Percentiles rank a stretch among this genome's conserved stretches.
These are phyloP conservation scores for Scutellaria baicalensis DNA, from an alignment of 257 asterid genomes.

Conservation along the genomic window DNA sequence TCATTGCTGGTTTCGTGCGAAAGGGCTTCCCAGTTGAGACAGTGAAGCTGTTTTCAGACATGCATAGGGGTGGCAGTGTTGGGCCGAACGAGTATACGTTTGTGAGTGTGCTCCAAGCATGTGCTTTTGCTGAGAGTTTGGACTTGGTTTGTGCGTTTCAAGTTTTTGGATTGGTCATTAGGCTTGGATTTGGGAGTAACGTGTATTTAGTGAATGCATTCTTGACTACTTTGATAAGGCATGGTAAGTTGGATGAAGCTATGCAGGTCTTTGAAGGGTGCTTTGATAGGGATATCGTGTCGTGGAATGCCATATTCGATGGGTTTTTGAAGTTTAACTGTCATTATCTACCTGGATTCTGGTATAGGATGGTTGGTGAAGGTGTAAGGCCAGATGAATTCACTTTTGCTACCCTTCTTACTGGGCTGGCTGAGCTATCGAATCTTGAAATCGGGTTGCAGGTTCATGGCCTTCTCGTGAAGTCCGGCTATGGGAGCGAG, in stretches of 20 bases:
- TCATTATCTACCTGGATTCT: slow-evolving; percentile 33
- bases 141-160: slow-evolving; percentile 37
- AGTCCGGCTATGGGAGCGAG: slow-evolving; percentile 58
- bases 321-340: slow-evolving; percentile 45
- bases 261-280: slow-evolving; percentile 36
- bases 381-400: slow-evolving; percentile 58
- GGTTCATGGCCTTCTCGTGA: slow-evolving; percentile 50
- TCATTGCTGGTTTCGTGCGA: slow-evolving; percentile 59
- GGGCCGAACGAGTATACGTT: slow-evolving; percentile 59
- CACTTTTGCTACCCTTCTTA: slow-evolving; percentile 59
- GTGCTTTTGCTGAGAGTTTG: slow-evolving; percentile 37
- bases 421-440: slow-evolving; percentile 56
- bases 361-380: slow-evolving; percentile 45
- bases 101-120: slow-evolving; percentile 66
- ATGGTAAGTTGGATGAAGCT: slow-evolving; percentile 44
- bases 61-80: slow-evolving; percentile 34
- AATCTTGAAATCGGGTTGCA: slow-evolving; percentile 50
- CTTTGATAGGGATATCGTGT: slow-evolving; percentile 35
- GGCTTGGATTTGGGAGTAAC: slow-evolving; percentile 57
- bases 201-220: slow-evolving; percentile 47
- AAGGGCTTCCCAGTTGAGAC: slow-evolving; percentile 51
- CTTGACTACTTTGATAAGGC: slow-evolving; percentile 49
- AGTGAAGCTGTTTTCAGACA: slow-evolving; percentile 35
- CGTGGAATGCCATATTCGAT: slow-evolving; percentile 70
- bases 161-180: slow-evolving; percentile 41